phyloP scores from a whole-genome alignment of 805 yeast species.

The Saccharomycopsis microspora region DNA sequence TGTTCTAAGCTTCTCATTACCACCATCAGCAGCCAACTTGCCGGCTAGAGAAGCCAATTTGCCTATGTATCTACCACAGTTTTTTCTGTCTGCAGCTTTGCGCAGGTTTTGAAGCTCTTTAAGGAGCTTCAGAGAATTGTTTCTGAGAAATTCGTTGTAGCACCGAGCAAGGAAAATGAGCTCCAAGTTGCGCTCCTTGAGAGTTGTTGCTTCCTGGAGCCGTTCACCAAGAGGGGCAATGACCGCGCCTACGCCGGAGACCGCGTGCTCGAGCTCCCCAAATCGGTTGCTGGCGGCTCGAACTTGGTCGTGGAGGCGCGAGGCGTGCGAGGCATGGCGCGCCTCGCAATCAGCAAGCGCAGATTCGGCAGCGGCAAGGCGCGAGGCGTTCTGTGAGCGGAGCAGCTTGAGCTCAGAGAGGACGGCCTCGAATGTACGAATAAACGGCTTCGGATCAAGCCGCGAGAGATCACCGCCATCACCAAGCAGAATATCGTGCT shows the following conservation, averaged over 20 bases:
- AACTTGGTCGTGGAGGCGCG: constrained; percentile 39
- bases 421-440: constrained; percentile 84
- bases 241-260: constrained; percentile 43
- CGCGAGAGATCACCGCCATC: constrained; percentile 20
- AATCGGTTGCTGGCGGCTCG: constrained; percentile 36
- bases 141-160: constrained; percentile 65
- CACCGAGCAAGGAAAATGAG: constrained; percentile 66
- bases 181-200: constrained; percentile 61
- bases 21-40: constrained; percentile 5
- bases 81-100: constrained; percentile 37
- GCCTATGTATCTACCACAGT: constrained; percentile 40
- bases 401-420: constrained; percentile 58
- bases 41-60: constrained; percentile 12
- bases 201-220: constrained; percentile 53
- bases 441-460: constrained; percentile 88
- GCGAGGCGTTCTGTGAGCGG: constrained; percentile 40
- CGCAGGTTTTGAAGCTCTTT: constrained; percentile 40
- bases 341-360: constrained; percentile 53
- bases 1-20: constrained; percentile 7
- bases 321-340: constrained; percentile 55
- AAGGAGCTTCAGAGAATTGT: constrained; percentile 39
- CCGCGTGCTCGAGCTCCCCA: constrained; percentile 36
- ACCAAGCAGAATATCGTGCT: constrained; percentile 35
- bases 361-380: constrained; percentile 39
- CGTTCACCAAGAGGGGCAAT: constrained; percentile 64